A percentile compares a stretch with the other conserved stretches of the same genome.
phyloP scores from a whole-genome alignment of 257 asterid genomes.

The Echites panduratus region DNA sequence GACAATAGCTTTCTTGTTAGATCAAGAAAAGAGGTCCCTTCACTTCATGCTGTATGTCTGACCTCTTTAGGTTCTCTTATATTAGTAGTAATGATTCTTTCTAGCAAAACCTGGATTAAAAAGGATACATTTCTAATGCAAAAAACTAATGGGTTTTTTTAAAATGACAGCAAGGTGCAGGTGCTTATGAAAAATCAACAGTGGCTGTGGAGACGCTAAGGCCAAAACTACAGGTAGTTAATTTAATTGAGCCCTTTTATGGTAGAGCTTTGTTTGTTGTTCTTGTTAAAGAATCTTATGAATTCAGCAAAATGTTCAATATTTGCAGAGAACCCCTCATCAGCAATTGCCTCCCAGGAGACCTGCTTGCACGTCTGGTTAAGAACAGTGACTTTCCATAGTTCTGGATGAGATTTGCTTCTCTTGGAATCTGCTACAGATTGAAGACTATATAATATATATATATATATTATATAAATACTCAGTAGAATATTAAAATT shows the following conservation, averaged over 20 bases:
- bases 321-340: constrained; percentile 69
- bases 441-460: neutral
- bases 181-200: constrained; percentile 39
- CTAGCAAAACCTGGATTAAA: no score
- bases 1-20: no score
- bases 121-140: no score
- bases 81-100: no score
- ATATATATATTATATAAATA: no score
- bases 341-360: constrained; percentile 85
- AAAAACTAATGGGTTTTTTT: neutral
- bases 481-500: no score
- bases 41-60: no score
- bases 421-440: neutral
- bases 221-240: constrained; percentile 66
- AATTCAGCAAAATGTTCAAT: neutral
- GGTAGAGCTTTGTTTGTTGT: neutral
- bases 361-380: constrained; percentile 32
- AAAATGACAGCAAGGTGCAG: constrained; percentile 68
- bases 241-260: neutral
- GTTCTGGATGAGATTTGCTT: neutral
- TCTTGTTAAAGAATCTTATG: neutral
- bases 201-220: constrained; percentile 63
- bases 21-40: no score
- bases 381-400: neutral
- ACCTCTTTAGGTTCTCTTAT: no score